These are phyloP conservation scores for Cruciata laevipes DNA, from an alignment of 257 asterid genomes.

Conservation along the genomic window DNA sequence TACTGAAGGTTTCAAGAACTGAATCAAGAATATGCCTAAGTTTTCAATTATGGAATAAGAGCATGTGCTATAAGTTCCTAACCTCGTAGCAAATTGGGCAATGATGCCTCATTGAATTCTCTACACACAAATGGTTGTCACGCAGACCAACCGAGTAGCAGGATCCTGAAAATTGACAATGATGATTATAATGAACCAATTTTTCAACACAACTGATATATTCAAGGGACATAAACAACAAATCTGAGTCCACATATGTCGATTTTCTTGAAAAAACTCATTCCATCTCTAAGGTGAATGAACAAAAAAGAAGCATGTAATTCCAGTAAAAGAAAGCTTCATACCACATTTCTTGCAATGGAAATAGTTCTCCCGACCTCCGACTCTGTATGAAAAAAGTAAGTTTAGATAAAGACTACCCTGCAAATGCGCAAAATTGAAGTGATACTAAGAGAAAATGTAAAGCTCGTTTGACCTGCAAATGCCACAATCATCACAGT, in stretches of 20 bases:
- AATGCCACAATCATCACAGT: conserved; percentile 93
- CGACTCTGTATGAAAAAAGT: conserved; percentile 40
- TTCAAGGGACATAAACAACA: background rate
- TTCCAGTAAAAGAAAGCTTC: conserved; percentile 9
- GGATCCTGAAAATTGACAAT: conserved; percentile 41
- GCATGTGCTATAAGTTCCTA: background rate
- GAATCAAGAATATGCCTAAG: background rate
- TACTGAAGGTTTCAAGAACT: conserved; percentile 42
- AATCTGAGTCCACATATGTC: background rate
- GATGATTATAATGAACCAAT: background rate
- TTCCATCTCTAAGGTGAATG: no score
- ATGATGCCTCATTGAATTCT: conserved; percentile 94
- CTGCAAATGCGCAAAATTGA: background rate
- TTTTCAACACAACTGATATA: background rate
- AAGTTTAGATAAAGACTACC: background rate
- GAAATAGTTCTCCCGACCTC: conserved; percentile 81
- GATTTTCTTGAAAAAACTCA: background rate
- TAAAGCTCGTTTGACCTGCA: conserved; percentile 56
- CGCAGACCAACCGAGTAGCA: conserved; percentile 69
- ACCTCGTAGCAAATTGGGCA: conserved; percentile 98
- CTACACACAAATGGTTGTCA: conserved; percentile 72
- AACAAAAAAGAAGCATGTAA: background rate
- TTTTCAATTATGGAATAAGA: background rate
- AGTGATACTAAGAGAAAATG: background rate
- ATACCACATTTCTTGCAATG: conserved; percentile 95